A percentile compares a stretch with the other conserved stretches of the same genome.
Conservation (phyloP, 306 rosid genomes). For the Cucumis melo region DNA sequence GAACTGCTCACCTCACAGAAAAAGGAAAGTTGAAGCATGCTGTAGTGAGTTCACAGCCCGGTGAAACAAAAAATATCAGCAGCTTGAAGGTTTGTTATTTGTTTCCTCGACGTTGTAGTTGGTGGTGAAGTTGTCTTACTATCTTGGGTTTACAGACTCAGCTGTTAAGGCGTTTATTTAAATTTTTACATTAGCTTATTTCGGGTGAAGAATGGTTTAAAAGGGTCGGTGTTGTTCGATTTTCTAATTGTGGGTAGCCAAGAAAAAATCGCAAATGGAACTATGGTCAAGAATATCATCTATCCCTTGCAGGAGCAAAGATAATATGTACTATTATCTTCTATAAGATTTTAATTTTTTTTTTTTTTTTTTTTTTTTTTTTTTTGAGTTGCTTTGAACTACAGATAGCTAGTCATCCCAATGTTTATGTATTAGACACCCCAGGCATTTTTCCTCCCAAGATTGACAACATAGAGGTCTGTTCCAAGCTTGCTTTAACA, state of each 20-base stretch:
- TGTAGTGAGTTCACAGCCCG: conserved; percentile 61
- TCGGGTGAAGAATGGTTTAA: background rate
- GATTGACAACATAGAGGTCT: conserved; percentile 39
- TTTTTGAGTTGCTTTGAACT: background rate
- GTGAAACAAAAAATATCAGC: conserved; percentile 71
- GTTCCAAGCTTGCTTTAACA: conserved; percentile 66
- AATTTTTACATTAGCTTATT: background rate
- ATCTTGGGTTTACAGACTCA: background rate
- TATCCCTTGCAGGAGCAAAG: background rate
- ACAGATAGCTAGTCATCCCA: conserved; percentile 96
- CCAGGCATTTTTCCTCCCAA: conserved; percentile 65
- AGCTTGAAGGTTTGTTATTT: conserved; percentile 56
- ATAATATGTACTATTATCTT: background rate
- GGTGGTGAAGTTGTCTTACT: background rate
- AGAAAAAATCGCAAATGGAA: background rate
- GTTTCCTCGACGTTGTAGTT: conserved; percentile 1
- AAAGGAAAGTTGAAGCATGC: conserved; percentile 80
- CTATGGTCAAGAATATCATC: background rate
- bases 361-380: no score
- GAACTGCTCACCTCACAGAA: conserved; percentile 31
- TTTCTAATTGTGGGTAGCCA: background rate
- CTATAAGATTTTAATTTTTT: no score
- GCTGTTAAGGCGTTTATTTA: background rate
- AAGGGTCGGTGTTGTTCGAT: background rate
- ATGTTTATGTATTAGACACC: conserved; percentile 69